Evolutionary conservation across 2,329 filamentous ascomycete genomes (phyloP).

Genomic region (Xylaria sp.): DNA sequence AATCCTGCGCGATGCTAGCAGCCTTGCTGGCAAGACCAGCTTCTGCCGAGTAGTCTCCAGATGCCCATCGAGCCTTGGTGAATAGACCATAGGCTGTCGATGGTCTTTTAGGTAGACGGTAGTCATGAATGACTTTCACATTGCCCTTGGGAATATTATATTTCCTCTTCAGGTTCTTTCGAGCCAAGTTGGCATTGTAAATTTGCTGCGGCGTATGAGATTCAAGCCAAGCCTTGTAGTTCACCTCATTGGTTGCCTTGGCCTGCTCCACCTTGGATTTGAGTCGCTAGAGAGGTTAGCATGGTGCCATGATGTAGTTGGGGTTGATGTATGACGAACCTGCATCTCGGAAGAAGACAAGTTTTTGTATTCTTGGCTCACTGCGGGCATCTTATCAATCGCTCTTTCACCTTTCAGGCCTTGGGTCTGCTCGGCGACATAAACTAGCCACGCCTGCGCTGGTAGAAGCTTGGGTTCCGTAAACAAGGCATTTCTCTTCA

Average conservation of each 20-base stretch:
- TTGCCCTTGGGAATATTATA: constrained; percentile 45
- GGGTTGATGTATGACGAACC: constrained; percentile 52
- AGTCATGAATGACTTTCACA: constrained; percentile 56
- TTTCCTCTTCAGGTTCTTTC: constrained; percentile 55
- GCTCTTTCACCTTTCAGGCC: constrained; percentile 36
- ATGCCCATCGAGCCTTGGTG: constrained; percentile 53
- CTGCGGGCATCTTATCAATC: constrained; percentile 40
- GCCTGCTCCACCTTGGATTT: constrained; percentile 54
- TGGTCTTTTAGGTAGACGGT: constrained; percentile 59
- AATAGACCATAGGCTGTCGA: constrained; percentile 52
- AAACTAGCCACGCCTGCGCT: constrained; percentile 54
- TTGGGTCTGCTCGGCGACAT: constrained; percentile 49
- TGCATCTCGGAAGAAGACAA: constrained; percentile 57
- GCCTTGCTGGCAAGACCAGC: constrained; percentile 37
- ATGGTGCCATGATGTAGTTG: background rate
- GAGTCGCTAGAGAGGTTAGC: constrained; percentile 52
- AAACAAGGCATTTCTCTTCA: constrained; percentile 58
- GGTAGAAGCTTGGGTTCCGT: constrained; percentile 53
- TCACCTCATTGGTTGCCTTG: constrained; percentile 54
- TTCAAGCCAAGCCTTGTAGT: constrained; percentile 62
- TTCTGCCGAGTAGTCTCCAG: constrained; percentile 42
- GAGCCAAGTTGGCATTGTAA: constrained; percentile 60
- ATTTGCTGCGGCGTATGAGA: constrained; percentile 56
- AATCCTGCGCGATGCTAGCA: constrained; percentile 51
- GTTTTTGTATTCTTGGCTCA: constrained; percentile 53